A percentile compares a stretch with the other conserved stretches of the same genome.
phyloP scores from a whole-genome alignment of 345 rosid genomes.

The Clarkia xantiana region DNA sequence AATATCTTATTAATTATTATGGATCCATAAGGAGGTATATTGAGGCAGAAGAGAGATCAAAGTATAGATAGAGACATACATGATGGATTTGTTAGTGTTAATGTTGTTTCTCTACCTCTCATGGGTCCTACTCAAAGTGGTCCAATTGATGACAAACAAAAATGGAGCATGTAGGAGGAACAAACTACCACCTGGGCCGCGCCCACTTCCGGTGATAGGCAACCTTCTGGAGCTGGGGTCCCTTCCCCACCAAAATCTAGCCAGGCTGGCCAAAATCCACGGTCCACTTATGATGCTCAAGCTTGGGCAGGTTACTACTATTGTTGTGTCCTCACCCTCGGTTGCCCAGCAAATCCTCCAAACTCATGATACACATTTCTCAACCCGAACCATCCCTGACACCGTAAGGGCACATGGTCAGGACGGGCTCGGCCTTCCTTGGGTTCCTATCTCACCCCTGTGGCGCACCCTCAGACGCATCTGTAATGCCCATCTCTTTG shows the following conservation, averaged over 20 bases:
- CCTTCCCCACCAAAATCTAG: slow-evolving; percentile 11
- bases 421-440: slow-evolving; percentile 3
- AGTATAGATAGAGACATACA: not conserved
- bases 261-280: slow-evolving; percentile 12
- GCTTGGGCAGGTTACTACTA: slow-evolving; percentile 12
- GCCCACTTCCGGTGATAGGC: slow-evolving; percentile 13
- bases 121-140: not conserved
- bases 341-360: slow-evolving; percentile 16
- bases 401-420: slow-evolving; percentile 2
- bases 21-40: too few species aligned
- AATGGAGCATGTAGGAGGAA: not conserved
- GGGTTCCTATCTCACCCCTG: slow-evolving; percentile 8
- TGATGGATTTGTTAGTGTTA: not conserved
- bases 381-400: slow-evolving; percentile 7
- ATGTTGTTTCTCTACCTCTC: slow-evolving; percentile 4
- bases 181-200: slow-evolving; percentile 20
- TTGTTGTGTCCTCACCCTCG: slow-evolving; percentile 10
- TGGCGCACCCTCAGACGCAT: slow-evolving; percentile 17
- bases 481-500: slow-evolving; percentile 7
- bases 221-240: slow-evolving; percentile 15
- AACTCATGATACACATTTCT: slow-evolving; percentile 9
- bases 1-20: too few species aligned
- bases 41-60: too few species aligned
- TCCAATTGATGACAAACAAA: not conserved
- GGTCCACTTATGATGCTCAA: slow-evolving; percentile 18